Conservation (phyloP, 345 rosid species). For the Linum lewisii region DNA sequence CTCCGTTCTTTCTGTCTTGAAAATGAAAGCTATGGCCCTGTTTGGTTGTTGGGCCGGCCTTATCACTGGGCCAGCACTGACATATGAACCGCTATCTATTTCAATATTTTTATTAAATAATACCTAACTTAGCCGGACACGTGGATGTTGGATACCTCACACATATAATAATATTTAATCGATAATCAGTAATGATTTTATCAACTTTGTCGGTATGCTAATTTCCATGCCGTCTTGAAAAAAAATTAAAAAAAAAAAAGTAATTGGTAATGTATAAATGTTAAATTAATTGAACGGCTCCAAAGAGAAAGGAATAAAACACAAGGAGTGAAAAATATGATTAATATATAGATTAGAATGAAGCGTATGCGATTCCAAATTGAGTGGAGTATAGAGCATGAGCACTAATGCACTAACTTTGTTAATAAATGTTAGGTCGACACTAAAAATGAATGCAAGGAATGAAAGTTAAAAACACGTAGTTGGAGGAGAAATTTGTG, state of each 20-base stretch:
- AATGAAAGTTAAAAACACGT: no score
- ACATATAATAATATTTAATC: no score
- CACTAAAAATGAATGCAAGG: constrained; percentile 3
- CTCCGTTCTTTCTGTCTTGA: no score
- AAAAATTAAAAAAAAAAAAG: not conserved
- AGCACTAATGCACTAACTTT: constrained; percentile 6
- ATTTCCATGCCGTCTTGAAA: not conserved
- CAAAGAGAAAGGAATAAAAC: constrained; percentile 24
- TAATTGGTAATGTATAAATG: not conserved
- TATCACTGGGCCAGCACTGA: no score
- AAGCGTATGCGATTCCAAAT: not conserved
- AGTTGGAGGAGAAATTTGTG: not conserved
- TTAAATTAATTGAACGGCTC: constrained; percentile 26
- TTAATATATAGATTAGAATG: not conserved
- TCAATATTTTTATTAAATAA: no score
- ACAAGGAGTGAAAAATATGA: not conserved
- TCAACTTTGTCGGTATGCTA: not conserved
- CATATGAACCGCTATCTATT: no score
- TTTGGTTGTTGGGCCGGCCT: no score
- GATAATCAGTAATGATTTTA: no score
- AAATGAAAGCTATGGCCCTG: no score
- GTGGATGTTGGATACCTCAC: no score
- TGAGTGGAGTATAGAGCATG: constrained; percentile 5
- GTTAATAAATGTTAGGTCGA: constrained; percentile 18
- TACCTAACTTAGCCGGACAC: no score